These are phyloP conservation scores for Entonaema liquescens DNA, from an alignment of 495 filamentous ascomycete species.

Conservation along the genomic window DNA sequence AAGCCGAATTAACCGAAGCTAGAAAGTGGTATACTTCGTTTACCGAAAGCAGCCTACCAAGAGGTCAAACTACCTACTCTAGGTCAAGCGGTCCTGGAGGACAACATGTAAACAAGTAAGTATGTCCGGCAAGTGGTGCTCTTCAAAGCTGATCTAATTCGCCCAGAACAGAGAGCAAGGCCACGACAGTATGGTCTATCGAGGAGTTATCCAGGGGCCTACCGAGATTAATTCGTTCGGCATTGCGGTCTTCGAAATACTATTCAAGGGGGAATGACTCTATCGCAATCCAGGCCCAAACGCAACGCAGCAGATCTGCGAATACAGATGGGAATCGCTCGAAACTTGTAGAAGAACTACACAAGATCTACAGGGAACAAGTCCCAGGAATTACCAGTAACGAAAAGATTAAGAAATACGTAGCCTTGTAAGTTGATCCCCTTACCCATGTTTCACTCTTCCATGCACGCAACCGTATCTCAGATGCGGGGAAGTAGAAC, in stretches of 20 bases:
- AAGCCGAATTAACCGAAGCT: conserved; percentile 72
- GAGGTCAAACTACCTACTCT: conserved; percentile 75
- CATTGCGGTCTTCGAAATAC: conserved; percentile 73
- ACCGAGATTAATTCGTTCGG: conserved; percentile 71
- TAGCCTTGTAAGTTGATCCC: conserved; percentile 46
- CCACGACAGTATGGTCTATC: conserved; percentile 72
- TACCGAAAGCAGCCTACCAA: conserved; percentile 69
- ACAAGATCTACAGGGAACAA: conserved; percentile 66
- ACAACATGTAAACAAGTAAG: conserved; percentile 96
- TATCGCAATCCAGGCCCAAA: conserved; percentile 55
- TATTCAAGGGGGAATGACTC: conserved; percentile 69
- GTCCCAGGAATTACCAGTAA: conserved; percentile 51
- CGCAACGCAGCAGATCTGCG: conserved; percentile 56
- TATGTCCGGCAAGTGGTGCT: conserved; percentile 1
- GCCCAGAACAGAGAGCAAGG: conserved; percentile 88
- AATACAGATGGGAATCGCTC: conserved; percentile 56
- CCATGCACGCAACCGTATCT: neutral
- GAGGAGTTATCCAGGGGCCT: conserved; percentile 66
- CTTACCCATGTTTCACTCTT: conserved; percentile 9
- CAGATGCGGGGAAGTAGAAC: neutral
- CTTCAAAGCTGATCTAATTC: conserved; percentile 18
- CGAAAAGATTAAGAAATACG: conserved; percentile 53
- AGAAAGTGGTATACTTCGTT: conserved; percentile 79
- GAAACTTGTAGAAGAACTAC: conserved; percentile 61
- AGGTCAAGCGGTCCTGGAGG: conserved; percentile 93